Conservation (phyloP, 78 protist genomes). For the Guillardia theta region DNA sequence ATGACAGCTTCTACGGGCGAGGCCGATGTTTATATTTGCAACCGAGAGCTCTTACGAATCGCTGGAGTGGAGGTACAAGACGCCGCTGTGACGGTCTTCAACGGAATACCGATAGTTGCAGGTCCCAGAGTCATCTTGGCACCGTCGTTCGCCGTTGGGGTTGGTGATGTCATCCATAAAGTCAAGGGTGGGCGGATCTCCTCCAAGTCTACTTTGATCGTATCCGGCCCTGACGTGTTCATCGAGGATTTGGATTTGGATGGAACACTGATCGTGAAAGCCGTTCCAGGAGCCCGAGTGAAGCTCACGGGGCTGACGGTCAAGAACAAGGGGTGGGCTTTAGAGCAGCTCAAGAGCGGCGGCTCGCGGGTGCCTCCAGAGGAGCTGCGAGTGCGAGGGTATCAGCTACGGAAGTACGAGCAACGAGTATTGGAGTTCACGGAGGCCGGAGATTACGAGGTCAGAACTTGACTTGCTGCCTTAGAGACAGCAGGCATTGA, state of each 20-base stretch:
- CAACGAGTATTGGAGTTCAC: background rate
- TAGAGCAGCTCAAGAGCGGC: background rate
- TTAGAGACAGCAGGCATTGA: too few relatives aligned
- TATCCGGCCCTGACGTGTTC: background rate
- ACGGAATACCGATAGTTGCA: background rate
- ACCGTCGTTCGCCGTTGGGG: background rate
- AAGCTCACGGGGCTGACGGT: background rate
- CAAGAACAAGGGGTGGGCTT: background rate
- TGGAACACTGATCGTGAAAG: background rate
- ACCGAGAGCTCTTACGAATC: background rate
- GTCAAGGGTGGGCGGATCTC: background rate
- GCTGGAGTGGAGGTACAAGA: background rate
- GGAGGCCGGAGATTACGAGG: background rate
- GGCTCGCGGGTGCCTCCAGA: background rate
- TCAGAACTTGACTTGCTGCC: background rate
- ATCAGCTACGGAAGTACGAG: conserved; percentile 13
- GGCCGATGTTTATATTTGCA: background rate
- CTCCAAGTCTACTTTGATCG: background rate
- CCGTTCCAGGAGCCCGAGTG: background rate
- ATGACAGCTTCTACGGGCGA: background rate
- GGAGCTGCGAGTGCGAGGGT: conserved; percentile 19
- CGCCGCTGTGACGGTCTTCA: background rate
- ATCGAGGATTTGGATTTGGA: background rate
- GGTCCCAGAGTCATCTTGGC: background rate
- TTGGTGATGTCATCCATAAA: background rate